Evolutionary conservation across 2,329 filamentous ascomycete genomes (phyloP).

Genomic region (Anisogramma anomala): DNA sequence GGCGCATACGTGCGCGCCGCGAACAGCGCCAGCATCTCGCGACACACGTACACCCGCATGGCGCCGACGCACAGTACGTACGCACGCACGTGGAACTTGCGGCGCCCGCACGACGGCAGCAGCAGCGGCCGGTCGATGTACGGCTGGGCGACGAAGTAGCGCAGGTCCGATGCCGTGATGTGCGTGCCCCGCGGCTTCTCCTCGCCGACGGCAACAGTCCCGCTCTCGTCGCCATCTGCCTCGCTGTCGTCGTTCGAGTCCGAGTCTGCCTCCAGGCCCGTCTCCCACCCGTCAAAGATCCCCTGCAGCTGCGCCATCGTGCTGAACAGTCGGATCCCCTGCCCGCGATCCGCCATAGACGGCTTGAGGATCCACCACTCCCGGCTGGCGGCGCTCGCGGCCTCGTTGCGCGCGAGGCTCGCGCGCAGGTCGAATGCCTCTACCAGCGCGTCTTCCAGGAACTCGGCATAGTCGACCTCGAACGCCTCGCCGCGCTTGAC

Average conservation of each 20-base stretch:
- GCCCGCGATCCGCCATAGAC: conserved; percentile 91
- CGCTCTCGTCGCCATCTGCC: conserved; percentile 27
- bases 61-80: conserved; percentile 77
- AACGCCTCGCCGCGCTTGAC: conserved; percentile 74
- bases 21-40: conserved; percentile 86
- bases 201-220: conserved; percentile 11
- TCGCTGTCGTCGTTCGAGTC: conserved; percentile 57
- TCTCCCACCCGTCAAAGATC: conserved; percentile 91
- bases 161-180: conserved; percentile 79
- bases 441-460: conserved; percentile 81
- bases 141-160: conserved; percentile 90
- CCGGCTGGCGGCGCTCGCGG: conserved; percentile 26
- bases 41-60: conserved; percentile 76
- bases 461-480: conserved; percentile 93
- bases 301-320: conserved; percentile 70
- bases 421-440: conserved; percentile 82
- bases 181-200: conserved; percentile 24
- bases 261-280: conserved; percentile 51
- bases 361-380: conserved; percentile 99
- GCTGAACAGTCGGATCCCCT: conserved; percentile 83
- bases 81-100: conserved; percentile 90
- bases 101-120: conserved; percentile 45
- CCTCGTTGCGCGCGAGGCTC: conserved; percentile 56
- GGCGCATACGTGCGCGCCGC: conserved; percentile 60
- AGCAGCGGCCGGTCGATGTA: conserved; percentile 87